Percentiles rank a stretch among this genome's conserved stretches.
Conservation (phyloP, 1,139 yeast species). For the Torulaspora globosa region DNA sequence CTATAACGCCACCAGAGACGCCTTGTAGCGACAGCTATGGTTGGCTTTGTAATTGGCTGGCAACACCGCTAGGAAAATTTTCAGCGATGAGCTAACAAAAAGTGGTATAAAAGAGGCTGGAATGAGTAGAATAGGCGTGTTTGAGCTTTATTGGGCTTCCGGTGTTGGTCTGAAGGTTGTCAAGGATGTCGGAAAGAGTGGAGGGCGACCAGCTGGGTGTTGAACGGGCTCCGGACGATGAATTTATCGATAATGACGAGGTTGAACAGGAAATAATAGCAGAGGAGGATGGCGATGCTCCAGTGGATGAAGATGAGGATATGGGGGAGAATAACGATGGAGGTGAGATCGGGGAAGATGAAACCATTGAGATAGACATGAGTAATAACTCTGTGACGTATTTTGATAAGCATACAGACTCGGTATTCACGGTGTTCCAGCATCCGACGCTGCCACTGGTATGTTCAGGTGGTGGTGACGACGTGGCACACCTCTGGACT, state of each 20-base stretch:
- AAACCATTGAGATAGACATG: conserved; percentile 60
- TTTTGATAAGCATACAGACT: conserved; percentile 83
- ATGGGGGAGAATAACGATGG: conserved; percentile 12
- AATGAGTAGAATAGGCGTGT: background rate
- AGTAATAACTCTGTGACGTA: conserved; percentile 84
- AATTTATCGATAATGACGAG: conserved; percentile 52
- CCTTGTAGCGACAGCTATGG: background rate
- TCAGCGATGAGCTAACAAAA: conserved; percentile 3
- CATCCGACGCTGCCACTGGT: conserved; percentile 83
- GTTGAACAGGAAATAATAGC: conserved; percentile 55
- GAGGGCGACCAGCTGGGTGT: conserved; percentile 4
- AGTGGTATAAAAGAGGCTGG: conserved; percentile 4
- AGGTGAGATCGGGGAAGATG: conserved; percentile 34
- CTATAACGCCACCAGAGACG: background rate
- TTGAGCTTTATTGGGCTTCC: background rate
- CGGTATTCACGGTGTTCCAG: conserved; percentile 69
- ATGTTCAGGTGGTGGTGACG: conserved; percentile 89
- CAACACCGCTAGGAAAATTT: conserved; percentile 3
- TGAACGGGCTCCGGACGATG: conserved; percentile 40
- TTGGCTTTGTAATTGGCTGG: background rate
- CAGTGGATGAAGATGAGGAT: conserved; percentile 37
- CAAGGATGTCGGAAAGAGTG: conserved; percentile 12
- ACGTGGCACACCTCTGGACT: conserved; percentile 86
- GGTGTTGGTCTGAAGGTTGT: background rate
- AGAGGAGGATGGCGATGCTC: conserved; percentile 43